phyloP scores from a whole-genome alignment of 2,329 filamentous ascomycete genomes.

The Aspergillus ustus region DNA sequence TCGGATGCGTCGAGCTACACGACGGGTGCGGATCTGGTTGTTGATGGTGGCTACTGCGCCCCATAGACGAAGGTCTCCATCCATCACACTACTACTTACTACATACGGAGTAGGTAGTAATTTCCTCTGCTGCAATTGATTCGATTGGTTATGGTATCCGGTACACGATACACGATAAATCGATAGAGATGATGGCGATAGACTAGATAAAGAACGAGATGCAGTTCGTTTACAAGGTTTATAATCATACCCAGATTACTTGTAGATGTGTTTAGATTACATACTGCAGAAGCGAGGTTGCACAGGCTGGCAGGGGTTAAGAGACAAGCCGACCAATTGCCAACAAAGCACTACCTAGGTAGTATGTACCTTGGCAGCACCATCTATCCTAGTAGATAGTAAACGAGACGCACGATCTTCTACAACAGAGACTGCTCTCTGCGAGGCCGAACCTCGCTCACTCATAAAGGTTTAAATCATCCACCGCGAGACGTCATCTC shows the following conservation, averaged over 20 bases:
- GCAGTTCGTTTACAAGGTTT: background rate
- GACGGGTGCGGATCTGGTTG: slow-evolving; percentile 73
- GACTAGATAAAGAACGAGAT: background rate
- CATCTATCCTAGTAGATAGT: no score
- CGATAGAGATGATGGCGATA: background rate
- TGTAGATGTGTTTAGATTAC: background rate
- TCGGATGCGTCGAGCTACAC: slow-evolving; percentile 84
- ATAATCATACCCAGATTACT: background rate
- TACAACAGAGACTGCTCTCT: no score
- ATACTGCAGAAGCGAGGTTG: background rate
- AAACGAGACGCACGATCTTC: no score
- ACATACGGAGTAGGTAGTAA: background rate
- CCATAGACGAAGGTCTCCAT: slow-evolving; percentile 19
- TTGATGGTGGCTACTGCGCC: slow-evolving; percentile 72
- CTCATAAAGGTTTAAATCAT: no score
- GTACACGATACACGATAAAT: background rate
- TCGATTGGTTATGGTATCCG: background rate
- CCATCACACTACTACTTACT: background rate
- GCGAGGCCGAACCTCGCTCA: no score
- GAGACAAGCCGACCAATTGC: background rate
- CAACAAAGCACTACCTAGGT: background rate
- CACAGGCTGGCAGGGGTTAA: background rate
- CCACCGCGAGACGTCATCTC: no score
- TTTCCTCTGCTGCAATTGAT: background rate
- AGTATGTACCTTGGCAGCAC: background rate